phyloP scores from a whole-genome alignment of 2,329 filamentous ascomycete genomes.

The Dactylonectria estremocensis region DNA sequence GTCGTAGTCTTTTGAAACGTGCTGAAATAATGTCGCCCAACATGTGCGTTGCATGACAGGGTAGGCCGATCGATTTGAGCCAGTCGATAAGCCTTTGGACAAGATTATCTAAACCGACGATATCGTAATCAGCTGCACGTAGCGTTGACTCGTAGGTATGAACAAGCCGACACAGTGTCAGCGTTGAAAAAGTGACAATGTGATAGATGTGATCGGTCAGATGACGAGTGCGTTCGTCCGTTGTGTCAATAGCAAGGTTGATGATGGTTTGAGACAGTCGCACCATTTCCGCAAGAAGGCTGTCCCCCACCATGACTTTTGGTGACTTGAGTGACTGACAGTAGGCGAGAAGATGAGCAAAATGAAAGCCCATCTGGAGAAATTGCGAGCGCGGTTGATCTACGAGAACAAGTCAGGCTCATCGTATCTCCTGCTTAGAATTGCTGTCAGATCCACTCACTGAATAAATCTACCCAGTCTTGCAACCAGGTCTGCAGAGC shows the following conservation, averaged over 20 bases:
- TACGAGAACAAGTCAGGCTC: conserved; percentile 13
- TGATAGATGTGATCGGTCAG: conserved; percentile 51
- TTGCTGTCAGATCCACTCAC: too few relatives aligned
- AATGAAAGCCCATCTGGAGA: conserved; percentile 50
- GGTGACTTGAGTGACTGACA: conserved; percentile 43
- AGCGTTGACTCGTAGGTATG: conserved; percentile 43
- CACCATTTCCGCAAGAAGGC: conserved; percentile 44
- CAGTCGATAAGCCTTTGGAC: conserved; percentile 41
- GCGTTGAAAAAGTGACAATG: conserved; percentile 47
- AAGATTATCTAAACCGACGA: conserved; percentile 33
- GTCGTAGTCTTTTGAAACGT: conserved; percentile 42
- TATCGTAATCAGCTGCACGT: conserved; percentile 27
- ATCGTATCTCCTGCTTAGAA: too few relatives aligned
- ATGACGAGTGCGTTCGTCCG: conserved; percentile 48
- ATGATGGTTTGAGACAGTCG: conserved; percentile 43
- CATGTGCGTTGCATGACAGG: conserved; percentile 47
- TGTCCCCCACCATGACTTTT: conserved; percentile 29
- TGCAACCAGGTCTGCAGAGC: conserved; percentile 42
- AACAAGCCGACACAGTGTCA: conserved; percentile 43
- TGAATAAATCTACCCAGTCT: conserved; percentile 42
- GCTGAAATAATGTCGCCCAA: conserved; percentile 44
- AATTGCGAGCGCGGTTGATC: conserved; percentile 50
- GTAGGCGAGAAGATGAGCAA: conserved; percentile 45
- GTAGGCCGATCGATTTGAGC: conserved; percentile 43
- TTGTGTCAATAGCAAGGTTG: conserved; percentile 48